These are phyloP conservation scores for Streptanthus diversifolius DNA, from an alignment of 345 rosid species.

Conservation along the genomic window DNA sequence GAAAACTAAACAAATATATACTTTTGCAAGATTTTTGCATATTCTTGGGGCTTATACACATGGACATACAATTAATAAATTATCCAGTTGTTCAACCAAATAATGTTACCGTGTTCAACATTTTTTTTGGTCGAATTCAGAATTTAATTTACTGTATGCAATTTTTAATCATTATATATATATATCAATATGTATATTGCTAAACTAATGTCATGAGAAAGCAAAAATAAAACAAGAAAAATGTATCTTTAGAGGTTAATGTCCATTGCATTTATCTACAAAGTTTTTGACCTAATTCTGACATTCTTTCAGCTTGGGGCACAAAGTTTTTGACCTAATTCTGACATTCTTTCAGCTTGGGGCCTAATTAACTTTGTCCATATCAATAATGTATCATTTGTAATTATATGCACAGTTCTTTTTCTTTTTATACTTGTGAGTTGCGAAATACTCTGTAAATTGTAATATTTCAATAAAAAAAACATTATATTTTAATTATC, in stretches of 20 bases:
- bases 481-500: background rate
- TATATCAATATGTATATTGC: background rate
- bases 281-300: background rate
- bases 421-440: background rate
- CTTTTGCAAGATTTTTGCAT: background rate
- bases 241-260: background rate
- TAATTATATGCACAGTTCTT: background rate
- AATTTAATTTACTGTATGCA: background rate
- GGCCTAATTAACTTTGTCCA: background rate
- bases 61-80: background rate
- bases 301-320: slow-evolving; percentile 17
- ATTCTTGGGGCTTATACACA: background rate
- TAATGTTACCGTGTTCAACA: background rate
- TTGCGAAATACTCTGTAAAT: background rate
- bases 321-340: background rate
- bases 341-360: slow-evolving; percentile 19
- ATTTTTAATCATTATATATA: background rate
- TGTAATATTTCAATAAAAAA: background rate
- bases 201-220: background rate
- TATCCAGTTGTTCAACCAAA: background rate
- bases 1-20: background rate
- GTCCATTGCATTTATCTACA: slow-evolving; percentile 11
- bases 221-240: background rate
- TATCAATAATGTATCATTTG: background rate
- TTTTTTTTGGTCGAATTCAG: background rate